These are phyloP conservation scores for Blastocystis sp. DNA, from an alignment of 352 stramenopile species.

Conservation along the genomic window DNA sequence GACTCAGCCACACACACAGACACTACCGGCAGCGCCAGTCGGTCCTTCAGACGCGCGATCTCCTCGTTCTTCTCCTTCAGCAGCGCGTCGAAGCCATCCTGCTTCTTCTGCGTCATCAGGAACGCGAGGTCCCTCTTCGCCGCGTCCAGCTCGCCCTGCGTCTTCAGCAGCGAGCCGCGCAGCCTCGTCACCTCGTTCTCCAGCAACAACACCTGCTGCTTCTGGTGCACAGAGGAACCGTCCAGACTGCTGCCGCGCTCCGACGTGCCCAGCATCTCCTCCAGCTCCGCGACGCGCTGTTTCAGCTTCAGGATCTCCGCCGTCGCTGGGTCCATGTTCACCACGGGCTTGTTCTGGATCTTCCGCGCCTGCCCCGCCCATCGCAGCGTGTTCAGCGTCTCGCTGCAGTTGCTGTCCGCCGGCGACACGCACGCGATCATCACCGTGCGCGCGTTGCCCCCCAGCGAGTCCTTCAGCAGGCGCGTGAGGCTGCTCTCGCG, in stretches of 20 bases:
- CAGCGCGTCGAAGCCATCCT: constrained; percentile 38
- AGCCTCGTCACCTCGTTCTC: constrained; percentile 75
- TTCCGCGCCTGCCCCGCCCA: constrained; percentile 94
- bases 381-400: constrained; percentile 91
- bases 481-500: constrained; percentile 95
- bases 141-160: not conserved
- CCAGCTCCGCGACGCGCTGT: constrained; percentile 85
- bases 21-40: not conserved
- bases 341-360: constrained; percentile 93
- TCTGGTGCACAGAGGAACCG: constrained; percentile 33
- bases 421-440: constrained; percentile 93
- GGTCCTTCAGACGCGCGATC: constrained; percentile 61
- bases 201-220: constrained; percentile 70
- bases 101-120: constrained; percentile 27
- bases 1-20: not conserved
- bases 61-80: constrained; percentile 67
- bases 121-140: constrained; percentile 26
- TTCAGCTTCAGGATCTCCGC: constrained; percentile 88
- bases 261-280: constrained; percentile 77
- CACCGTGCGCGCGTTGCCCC: constrained; percentile 91
- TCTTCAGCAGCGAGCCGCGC: constrained; percentile 8
- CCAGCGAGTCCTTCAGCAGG: constrained; percentile 89
- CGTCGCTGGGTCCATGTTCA: constrained; percentile 92
- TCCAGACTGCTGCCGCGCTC: constrained; percentile 37
- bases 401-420: constrained; percentile 91